Evolutionary conservation across 2,329 filamentous ascomycete species (phyloP).

Genomic region (Pezizomycotina sp.): DNA sequence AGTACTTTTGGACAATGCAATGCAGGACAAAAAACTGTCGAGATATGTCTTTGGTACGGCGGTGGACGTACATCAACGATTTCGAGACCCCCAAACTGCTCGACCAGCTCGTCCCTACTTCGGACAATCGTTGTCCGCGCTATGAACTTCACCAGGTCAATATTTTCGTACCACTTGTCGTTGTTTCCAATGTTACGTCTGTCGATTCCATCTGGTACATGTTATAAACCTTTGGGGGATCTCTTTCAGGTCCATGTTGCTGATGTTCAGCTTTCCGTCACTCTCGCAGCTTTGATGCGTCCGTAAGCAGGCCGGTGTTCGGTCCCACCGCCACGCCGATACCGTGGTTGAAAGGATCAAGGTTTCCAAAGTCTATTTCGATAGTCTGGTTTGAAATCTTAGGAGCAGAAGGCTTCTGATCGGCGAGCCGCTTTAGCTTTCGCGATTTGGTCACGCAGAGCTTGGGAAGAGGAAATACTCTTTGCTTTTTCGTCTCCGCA

Average conservation of each 20-base stretch:
- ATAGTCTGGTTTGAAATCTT: slow-evolving; percentile 25
- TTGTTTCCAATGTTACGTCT: slow-evolving; percentile 36
- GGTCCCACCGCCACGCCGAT: slow-evolving; percentile 39
- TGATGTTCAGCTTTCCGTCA: slow-evolving; percentile 76
- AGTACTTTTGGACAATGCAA: too few relatives aligned
- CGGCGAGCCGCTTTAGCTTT: slow-evolving; percentile 73
- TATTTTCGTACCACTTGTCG: slow-evolving; percentile 74
- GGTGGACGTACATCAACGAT: slow-evolving; percentile 20
- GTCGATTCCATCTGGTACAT: slow-evolving; percentile 74
- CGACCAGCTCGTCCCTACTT: slow-evolving; percentile 42
- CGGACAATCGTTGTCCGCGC: slow-evolving; percentile 78
- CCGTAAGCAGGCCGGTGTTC: slow-evolving; percentile 54
- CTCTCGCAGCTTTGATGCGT: slow-evolving; percentile 55
- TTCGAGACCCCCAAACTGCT: slow-evolving; percentile 19
- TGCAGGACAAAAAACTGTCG: too few relatives aligned
- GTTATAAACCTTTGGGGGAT: slow-evolving; percentile 69
- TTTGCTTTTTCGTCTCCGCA: slow-evolving; percentile 10
- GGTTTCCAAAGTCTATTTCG: slow-evolving; percentile 42
- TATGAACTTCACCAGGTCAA: slow-evolving; percentile 69
- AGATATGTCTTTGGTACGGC: not conserved
- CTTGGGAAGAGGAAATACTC: slow-evolving; percentile 22
- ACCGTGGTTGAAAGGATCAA: slow-evolving; percentile 55
- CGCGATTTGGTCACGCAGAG: slow-evolving; percentile 77
- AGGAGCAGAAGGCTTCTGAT: slow-evolving; percentile 28
- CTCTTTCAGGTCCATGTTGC: slow-evolving; percentile 60